phyloP scores from a whole-genome alignment of 2,329 filamentous ascomycete species.

The Mycosphaerelloides madeirae region DNA sequence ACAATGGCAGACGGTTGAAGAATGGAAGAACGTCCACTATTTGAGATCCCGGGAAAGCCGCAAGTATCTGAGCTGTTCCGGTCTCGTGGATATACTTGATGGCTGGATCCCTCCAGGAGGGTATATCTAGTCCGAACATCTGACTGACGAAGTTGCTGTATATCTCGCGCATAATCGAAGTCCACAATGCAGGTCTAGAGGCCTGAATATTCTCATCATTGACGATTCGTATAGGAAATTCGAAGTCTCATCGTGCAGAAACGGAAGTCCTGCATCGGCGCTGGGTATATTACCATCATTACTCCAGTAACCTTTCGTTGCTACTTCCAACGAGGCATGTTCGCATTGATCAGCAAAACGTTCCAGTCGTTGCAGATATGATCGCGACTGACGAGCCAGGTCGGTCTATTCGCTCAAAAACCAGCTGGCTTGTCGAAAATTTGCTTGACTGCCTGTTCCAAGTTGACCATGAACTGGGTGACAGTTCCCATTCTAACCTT shows the following conservation, averaged over 20 bases:
- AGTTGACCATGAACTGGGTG: constrained; percentile 8
- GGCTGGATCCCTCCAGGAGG: constrained; percentile 4
- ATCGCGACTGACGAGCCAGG: constrained; percentile 7
- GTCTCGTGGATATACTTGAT: constrained; percentile 10
- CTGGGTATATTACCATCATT: constrained; percentile 7
- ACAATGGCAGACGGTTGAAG: constrained; percentile 3
- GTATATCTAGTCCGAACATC: constrained; percentile 8
- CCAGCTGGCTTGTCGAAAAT: constrained; percentile 8
- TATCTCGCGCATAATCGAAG: constrained; percentile 1
- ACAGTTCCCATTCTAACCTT: constrained; percentile 6
- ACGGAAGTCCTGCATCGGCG: constrained; percentile 3
- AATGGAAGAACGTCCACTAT: constrained; percentile 6
- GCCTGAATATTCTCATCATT: not conserved
- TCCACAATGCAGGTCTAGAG: not conserved
- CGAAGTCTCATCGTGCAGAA: constrained; percentile 5
- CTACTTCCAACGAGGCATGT: constrained; percentile 9
- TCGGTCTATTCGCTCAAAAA: constrained; percentile 5
- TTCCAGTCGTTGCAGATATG: constrained; percentile 9
- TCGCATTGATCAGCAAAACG: constrained; percentile 6
- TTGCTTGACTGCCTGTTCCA: constrained; percentile 6
- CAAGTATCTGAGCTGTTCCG: constrained; percentile 3
- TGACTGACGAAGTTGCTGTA: constrained; percentile 9
- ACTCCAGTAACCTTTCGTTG: constrained; percentile 7
- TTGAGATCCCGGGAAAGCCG: constrained; percentile 1
- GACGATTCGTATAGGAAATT: constrained; percentile 7